Evolutionary conservation across 345 rosid genomes (phyloP).

Genomic region (Bretschneidera sinensis): DNA sequence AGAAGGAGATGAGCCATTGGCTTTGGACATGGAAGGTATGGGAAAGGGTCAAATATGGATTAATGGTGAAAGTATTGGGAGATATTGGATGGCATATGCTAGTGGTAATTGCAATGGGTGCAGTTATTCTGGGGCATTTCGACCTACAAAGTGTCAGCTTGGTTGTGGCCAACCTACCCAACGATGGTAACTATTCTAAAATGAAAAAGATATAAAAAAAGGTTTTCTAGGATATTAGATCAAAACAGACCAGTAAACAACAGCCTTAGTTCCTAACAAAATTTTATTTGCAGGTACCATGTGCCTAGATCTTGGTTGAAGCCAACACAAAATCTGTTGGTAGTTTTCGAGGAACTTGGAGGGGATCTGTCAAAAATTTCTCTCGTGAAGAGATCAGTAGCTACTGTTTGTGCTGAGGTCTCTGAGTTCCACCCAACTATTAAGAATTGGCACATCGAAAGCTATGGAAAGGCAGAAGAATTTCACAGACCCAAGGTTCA

Average conservation of each 20-base stretch:
- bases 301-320: slow-evolving; percentile 91
- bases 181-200: slow-evolving; percentile 41
- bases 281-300: slow-evolving; percentile 59
- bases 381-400: slow-evolving; percentile 74
- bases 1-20: slow-evolving; percentile 85
- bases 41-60: slow-evolving; percentile 99
- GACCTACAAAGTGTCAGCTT: slow-evolving; percentile 75
- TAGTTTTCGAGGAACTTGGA: slow-evolving; percentile 93
- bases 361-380: slow-evolving; percentile 78
- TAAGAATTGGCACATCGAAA: slow-evolving; percentile 97
- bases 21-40: slow-evolving; percentile 96
- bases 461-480: slow-evolving; percentile 86
- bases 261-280: not conserved
- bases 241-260: not conserved
- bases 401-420: slow-evolving; percentile 84
- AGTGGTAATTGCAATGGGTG: slow-evolving; percentile 74
- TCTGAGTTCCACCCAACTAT: slow-evolving; percentile 86
- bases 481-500: slow-evolving; percentile 89
- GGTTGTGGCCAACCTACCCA: slow-evolving; percentile 98
- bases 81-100: slow-evolving; percentile 94
- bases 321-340: slow-evolving; percentile 78
- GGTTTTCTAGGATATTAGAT: not conserved
- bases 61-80: slow-evolving; percentile 86
- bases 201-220: not conserved
- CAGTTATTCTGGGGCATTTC: slow-evolving; percentile 68